phyloP scores from a whole-genome alignment of 2,329 filamentous ascomycete genomes.

The Thielaviopsis cerberus region DNA sequence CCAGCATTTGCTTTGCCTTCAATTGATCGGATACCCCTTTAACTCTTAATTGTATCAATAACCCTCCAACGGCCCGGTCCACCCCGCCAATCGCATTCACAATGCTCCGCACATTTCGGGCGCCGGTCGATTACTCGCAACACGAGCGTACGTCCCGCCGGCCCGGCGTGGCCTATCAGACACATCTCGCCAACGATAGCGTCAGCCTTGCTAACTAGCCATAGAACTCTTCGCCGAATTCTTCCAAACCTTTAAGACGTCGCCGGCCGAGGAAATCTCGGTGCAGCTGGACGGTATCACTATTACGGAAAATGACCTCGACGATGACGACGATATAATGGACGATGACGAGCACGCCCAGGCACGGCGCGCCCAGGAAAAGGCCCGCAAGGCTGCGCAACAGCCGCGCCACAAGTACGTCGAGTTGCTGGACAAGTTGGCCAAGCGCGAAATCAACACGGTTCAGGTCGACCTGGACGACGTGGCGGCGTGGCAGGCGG shows the following conservation, averaged over 20 bases:
- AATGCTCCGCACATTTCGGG: constrained; percentile 12
- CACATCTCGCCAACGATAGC: not conserved
- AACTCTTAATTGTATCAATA: not conserved
- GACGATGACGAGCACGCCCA: constrained; percentile 53
- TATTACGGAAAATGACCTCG: constrained; percentile 70
- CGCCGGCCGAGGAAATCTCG: constrained; percentile 49
- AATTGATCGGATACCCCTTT: not conserved
- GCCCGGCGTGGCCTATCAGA: constrained; percentile 4
- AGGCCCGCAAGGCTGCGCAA: constrained; percentile 29
- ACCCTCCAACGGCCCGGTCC: not conserved
- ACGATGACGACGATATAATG: constrained; percentile 86
- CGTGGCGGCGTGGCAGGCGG: constrained; percentile 59
- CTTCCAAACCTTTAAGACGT: constrained; percentile 70
- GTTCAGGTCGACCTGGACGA: constrained; percentile 82
- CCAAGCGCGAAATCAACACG: constrained; percentile 60
- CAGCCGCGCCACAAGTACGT: constrained; percentile 70
- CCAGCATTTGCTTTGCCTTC: not conserved
- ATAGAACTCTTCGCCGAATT: constrained; percentile 74
- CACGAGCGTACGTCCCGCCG: constrained; percentile 49
- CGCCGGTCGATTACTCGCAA: constrained; percentile 62
- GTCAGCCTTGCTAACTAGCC: constrained; percentile 16
- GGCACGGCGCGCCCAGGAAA: constrained; percentile 25
- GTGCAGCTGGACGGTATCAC: constrained; percentile 70
- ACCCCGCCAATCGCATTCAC: not conserved
- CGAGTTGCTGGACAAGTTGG: constrained; percentile 68